A percentile compares a stretch with the other conserved stretches of the same genome.
Conservation (phyloP, 2,329 filamentous ascomycete species). For the Xylariaceae sp. region DNA sequence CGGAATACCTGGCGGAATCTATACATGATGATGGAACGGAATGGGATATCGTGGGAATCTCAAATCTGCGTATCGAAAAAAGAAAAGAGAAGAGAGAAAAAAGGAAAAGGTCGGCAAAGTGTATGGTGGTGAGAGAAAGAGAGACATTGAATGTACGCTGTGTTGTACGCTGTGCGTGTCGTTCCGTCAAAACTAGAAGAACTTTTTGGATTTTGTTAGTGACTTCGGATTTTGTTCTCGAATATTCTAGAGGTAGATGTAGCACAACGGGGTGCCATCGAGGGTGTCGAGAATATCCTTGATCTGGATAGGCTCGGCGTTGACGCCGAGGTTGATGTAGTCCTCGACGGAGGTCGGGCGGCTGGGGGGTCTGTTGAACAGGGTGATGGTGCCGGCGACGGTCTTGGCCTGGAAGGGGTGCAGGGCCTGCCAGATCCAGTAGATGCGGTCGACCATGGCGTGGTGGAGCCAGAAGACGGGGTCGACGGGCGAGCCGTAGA, state of each 20-base stretch:
- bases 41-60: too few species aligned
- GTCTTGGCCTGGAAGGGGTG: conserved; percentile 13
- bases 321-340: conserved; percentile 19
- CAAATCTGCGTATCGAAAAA: too few species aligned
- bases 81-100: too few species aligned
- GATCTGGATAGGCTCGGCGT: conserved; percentile 5
- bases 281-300: conserved; percentile 7
- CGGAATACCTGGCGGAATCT: too few species aligned
- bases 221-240: background rate
- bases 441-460: conserved; percentile 24
- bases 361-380: conserved; percentile 24
- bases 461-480: conserved; percentile 25
- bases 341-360: conserved; percentile 23
- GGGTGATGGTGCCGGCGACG: conserved; percentile 24
- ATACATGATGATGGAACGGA: too few species aligned
- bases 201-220: background rate
- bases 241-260: conserved; percentile 6
- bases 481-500: conserved; percentile 23
- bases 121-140: too few species aligned
- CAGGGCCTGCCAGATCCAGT: conserved; percentile 26
- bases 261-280: conserved; percentile 8
- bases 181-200: background rate
- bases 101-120: too few species aligned
- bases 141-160: too few species aligned
- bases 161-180: too few species aligned